These are phyloP conservation scores for Dentipellis sp. DNA, from an alignment of 768 basidiomycete genomes.

Conservation along the genomic window DNA sequence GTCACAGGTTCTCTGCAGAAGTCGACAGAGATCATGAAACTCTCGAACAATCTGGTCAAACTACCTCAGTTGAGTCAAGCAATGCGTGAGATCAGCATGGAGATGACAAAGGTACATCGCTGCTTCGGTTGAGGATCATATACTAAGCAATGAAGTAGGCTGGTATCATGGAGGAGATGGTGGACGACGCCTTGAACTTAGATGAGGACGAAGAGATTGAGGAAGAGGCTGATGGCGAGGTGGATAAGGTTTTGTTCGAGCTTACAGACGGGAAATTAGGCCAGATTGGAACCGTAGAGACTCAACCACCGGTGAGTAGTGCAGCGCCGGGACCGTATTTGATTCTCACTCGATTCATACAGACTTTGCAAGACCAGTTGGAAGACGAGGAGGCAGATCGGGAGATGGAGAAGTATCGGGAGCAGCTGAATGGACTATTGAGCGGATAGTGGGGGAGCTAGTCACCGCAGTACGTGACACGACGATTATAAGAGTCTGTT, in stretches of 20 bases:
- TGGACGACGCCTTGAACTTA: conserved; percentile 85
- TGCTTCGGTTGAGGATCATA: conserved; percentile 6
- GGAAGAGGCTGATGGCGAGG: conserved; percentile 95
- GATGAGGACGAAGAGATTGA: conserved; percentile 93
- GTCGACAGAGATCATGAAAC: conserved; percentile 97
- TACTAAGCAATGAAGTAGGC: conserved; percentile 42
- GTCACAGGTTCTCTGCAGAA: conserved; percentile 97
- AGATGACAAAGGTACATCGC: conserved; percentile 86
- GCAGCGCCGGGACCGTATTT: too few relatives aligned
- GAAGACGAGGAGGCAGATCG: conserved; percentile 81
- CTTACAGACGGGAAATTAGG: conserved; percentile 96
- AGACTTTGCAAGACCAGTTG: conserved; percentile 41
- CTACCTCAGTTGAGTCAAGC: conserved; percentile 86
- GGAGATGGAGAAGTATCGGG: conserved; percentile 85
- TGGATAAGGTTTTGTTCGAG: conserved; percentile 93
- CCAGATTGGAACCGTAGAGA: conserved; percentile 63
- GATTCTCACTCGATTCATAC: not conserved
- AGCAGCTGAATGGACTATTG: conserved; percentile 81
- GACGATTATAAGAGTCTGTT: too few relatives aligned
- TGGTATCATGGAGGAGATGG: conserved; percentile 97
- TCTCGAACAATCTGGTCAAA: conserved; percentile 87
- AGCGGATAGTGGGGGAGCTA: conserved; percentile 29
- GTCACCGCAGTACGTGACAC: too few relatives aligned
- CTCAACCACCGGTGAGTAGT: conserved; percentile 6
- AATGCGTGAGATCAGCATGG: conserved; percentile 98